Evolutionary conservation across 2,329 filamentous ascomycete species (phyloP), one percentile per base, ranked within the genome.

Genomic region (Cladosporium sp.): DNA sequence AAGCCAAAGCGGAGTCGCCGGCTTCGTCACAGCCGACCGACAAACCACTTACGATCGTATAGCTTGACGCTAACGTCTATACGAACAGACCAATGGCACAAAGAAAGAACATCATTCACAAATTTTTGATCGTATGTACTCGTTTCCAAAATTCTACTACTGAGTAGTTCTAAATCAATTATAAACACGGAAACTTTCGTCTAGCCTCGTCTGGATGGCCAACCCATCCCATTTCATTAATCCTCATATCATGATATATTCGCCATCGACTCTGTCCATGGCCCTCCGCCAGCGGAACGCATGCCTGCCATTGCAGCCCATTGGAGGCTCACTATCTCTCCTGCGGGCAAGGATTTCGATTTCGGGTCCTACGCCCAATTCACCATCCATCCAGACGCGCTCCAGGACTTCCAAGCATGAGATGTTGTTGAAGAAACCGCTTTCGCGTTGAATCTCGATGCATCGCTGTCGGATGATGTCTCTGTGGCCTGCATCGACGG

Each of bases 391-490:
- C 91, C 92, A 96, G 13, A 95, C 78, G 60, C 84, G 83, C 73
- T 96, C 91, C 36, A 96, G 71, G 3, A 95, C 82, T 61, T 93
- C 87, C 20, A 96, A 76, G 7, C 87, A 89, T 6, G 86, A 86
- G 35, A 94, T 78, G 65, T 95, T 96, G 70, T 95, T 96, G 76
- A 90, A 88, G 70, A 96, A 96, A 1, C 91, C 91, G 48, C 86
- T 92, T 57, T 92, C 86, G 25, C 83, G 80, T 76, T 92, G 90
- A 57, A 96, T 92, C 63, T 92, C 89, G 38, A 84, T 78, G 70
- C 89, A 95, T 59, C 90, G 85, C 57, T 82, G 78, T 47, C 90
- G 82, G 46, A 96, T 85, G 52, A 91, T 81, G 51, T 81, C 80
- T 55, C 91, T 86, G 62, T 95, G 87, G 43, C 83, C 74, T 61